phyloP scores from a whole-genome alignment of 2,329 filamentous ascomycete genomes.

The Orbilia quercus region DNA sequence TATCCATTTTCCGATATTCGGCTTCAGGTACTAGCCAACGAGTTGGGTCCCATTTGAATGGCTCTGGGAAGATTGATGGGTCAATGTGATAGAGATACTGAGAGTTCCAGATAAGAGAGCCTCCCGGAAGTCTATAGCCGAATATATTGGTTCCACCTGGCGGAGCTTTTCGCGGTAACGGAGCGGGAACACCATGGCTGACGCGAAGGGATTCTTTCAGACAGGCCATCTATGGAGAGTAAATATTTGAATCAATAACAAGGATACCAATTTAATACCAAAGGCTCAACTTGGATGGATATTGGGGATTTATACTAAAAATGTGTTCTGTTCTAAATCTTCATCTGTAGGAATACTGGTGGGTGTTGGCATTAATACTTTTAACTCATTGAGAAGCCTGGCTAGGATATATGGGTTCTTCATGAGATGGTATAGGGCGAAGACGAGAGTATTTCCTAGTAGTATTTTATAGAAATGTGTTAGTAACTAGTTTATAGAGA shows the following conservation, averaged over 20 bases:
- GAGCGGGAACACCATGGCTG: slow-evolving; percentile 17
- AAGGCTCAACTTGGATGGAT: neutral
- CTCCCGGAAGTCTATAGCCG: slow-evolving; percentile 22
- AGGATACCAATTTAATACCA: neutral
- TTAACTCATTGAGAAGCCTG: slow-evolving; percentile 12
- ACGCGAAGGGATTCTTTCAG: slow-evolving; percentile 47
- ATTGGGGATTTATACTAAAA: slow-evolving; percentile 3
- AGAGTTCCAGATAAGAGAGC: slow-evolving; percentile 15
- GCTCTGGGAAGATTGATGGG: slow-evolving; percentile 37
- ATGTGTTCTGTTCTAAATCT: slow-evolving; percentile 6
- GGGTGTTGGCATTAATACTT: slow-evolving; percentile 14
- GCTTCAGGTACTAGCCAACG: slow-evolving; percentile 31
- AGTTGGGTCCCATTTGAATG: slow-evolving; percentile 27
- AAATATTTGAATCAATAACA: neutral
- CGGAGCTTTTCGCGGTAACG: slow-evolving; percentile 32
- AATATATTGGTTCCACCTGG: slow-evolving; percentile 13
- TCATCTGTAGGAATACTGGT: neutral
- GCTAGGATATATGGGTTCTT: slow-evolving; percentile 14
- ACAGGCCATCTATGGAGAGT: slow-evolving; percentile 16
- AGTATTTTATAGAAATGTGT: slow-evolving; percentile 5
- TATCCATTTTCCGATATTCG: slow-evolving; percentile 20
- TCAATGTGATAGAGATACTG: slow-evolving; percentile 42
- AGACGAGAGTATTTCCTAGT: slow-evolving; percentile 14
- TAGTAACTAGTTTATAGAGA: slow-evolving; percentile 1
- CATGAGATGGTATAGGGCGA: slow-evolving; percentile 9